A percentile compares a stretch with the other conserved stretches of the same genome.
phyloP scores from a whole-genome alignment of 2,329 filamentous ascomycete species.

The Penicillium hordei region DNA sequence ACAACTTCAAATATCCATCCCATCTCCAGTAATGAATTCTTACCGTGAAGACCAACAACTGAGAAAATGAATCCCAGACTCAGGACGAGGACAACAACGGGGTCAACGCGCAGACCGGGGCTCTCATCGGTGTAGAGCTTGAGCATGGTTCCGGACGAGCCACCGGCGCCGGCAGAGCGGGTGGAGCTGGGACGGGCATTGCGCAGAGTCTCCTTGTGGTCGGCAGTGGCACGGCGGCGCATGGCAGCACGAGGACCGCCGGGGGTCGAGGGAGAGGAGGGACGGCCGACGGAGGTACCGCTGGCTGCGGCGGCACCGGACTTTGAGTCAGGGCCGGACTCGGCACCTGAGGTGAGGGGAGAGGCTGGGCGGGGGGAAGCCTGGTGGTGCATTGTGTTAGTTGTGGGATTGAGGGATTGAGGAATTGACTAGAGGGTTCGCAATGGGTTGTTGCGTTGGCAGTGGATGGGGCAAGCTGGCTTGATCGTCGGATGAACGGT shows the following conservation, averaged over 20 bases:
- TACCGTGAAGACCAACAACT: conserved; percentile 96
- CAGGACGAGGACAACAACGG: conserved; percentile 92
- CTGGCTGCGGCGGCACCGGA: conserved; percentile 54
- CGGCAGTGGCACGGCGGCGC: conserved; percentile 89
- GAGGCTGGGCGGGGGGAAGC: conserved; percentile 44
- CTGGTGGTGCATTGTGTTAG: conserved; percentile 21
- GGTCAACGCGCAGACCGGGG: conserved; percentile 94
- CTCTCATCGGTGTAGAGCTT: conserved; percentile 99
- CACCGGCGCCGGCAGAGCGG: conserved; percentile 87
- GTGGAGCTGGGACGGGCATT: conserved; percentile 93
- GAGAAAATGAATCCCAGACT: conserved; percentile 98
- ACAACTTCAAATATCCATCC: background rate
- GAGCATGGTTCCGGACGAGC: conserved; percentile 97
- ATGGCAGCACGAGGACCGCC: conserved; percentile 95
- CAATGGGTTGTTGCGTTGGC: conserved; percentile 3
- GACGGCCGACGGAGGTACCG: conserved; percentile 71
- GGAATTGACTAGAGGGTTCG: conserved; percentile 6
- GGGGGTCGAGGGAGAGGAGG: conserved; percentile 82
- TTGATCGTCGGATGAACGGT: conserved; percentile 1
- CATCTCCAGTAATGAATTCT: conserved; percentile 33
- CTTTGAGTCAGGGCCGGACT: conserved; percentile 48
- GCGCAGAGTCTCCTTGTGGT: conserved; percentile 95
- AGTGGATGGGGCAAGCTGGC: conserved; percentile 5
- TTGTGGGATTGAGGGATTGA: conserved; percentile 5
- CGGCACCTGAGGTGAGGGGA: conserved; percentile 46